These are phyloP conservation scores for Yarrowia sp. DNA, from an alignment of 805 yeast genomes.

Conservation along the genomic window DNA sequence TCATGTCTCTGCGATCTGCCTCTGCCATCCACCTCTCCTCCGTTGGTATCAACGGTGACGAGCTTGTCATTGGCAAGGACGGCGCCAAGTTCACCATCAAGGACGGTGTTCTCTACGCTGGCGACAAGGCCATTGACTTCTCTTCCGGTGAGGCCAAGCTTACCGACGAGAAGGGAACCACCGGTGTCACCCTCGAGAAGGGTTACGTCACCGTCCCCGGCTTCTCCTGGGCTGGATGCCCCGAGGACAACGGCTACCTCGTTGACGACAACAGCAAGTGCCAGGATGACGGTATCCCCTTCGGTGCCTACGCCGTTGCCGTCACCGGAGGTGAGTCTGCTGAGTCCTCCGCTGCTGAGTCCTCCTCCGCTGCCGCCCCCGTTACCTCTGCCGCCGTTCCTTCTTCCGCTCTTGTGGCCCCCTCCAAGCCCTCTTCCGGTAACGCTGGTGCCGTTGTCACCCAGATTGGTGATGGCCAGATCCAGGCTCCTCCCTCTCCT, in stretches of 20 bases:
- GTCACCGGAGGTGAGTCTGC: background rate
- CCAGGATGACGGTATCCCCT: slow-evolving; percentile 30
- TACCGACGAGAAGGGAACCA: slow-evolving; percentile 8
- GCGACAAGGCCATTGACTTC: slow-evolving; percentile 8
- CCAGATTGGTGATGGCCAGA: slow-evolving; percentile 17
- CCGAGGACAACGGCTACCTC: background rate
- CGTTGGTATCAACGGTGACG: background rate
- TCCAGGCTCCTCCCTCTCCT: slow-evolving; percentile 14
- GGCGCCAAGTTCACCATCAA: background rate
- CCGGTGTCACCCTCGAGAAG: background rate
- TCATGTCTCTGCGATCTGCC: slow-evolving; percentile 22
- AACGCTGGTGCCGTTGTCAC: background rate
- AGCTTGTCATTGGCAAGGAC: background rate
- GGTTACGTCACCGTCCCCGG: slow-evolving; percentile 9
- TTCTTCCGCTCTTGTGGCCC: background rate
- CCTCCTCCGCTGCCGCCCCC: background rate
- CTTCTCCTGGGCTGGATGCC: slow-evolving; percentile 14
- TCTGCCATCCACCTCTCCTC: background rate
- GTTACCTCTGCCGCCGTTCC: background rate
- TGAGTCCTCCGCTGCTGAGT: background rate
- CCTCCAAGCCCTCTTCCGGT: background rate
- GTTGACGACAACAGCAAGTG: slow-evolving; percentile 1
- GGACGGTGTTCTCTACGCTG: slow-evolving; percentile 10
- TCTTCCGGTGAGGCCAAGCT: slow-evolving; percentile 8
- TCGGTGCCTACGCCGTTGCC: slow-evolving; percentile 7